Evolutionary conservation across 805 yeast species (phyloP), one percentile per base, ranked within the genome.

Genomic region (Metschnikowia colocasiae): DNA sequence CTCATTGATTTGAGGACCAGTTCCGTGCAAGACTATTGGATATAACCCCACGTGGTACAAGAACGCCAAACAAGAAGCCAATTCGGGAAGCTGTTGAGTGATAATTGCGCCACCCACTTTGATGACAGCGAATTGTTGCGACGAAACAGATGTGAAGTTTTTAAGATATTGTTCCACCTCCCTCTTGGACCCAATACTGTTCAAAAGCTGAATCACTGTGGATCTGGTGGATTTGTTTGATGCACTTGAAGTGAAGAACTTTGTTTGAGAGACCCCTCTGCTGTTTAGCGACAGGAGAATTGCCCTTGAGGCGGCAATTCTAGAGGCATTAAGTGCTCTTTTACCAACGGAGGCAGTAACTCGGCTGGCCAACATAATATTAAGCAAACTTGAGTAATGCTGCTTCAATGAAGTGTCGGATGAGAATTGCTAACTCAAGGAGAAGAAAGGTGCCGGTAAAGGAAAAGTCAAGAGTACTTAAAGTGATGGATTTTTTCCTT

Each of bases 41-140:
- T 90, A 94, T 50, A 94, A 78, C 10, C 99, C 99, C 43, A 94
- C 96, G 63, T 94, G 99, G 74, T 94, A 94, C 55, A 94, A 74
- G 68, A 94, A 94, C 4, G 98, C 97, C 54, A 94, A 75, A 61
- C 97, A 91, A 0, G 96, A 87, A 0, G 99, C 99, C 58, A 94
- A 74, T 69, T 92, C 96, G 8, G 90, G 86, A 53, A 94, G 73
- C 59, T 92, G 94, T 58, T 94, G 95, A 40, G 98, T 92, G 66
- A 94, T 94, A 60, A 94, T 92, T 32, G 99, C 99, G 54, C 99
- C 99, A 34, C 99, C 99, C 37, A 94, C 99, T 67, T 94, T 94
- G 69, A 94, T 94, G 37, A 94, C 97, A 3, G 99, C 99, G 61
- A 94, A 94, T 62, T 94, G 97, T 65, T 94, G 98, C 57, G 90